Base-by-base conservation (phyloP, 2,329 filamentous ascomycete species). In the Colletotrichum sp. region DNA sequence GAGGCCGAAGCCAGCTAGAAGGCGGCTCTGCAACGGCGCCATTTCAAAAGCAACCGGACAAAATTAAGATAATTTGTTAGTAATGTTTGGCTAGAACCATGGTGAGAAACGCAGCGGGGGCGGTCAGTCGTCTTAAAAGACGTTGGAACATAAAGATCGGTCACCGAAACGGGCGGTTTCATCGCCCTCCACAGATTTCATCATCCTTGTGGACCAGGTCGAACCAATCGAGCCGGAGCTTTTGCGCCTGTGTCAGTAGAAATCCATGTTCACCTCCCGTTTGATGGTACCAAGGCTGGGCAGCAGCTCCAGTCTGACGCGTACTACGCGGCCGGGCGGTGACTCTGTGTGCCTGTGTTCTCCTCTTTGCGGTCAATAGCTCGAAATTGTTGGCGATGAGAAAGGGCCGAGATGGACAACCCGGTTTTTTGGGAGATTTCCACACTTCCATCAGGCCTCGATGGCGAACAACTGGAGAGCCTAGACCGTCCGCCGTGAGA, bases 271-370 rank as follows among this genome's bases (percentile, higher is more conserved):
- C 43, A 29, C 38, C 43, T 58, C 13, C 31, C 12, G 57, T 61
- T 47, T 36, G 62, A 31, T 58, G 71, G 43, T 29, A 73, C 71
- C 68, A 66, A 71, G 61, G 58, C 68, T 66, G 57, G 68, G 62
- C 68, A 57, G 29, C 43, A 61, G 43, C 71, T 66, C 55, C 62
- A 66, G 71, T 73, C 61, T 73, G 67, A 73, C 71, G 71, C 71
- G 71, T 73, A 66, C 67, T 21, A 62, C 62, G 13, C n/a, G 24
- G 16, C 47, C 18, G 27, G n/a, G 66, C 59, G 57, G 43, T 65
- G 33, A 55, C 36, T 47, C 31, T 36, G 31, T 61, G 16, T 61
- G 3, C 18, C 27, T 57, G 54, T 29, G 54, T 29, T 31, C 57
- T 34, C 57, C 18, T 21, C 7, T 34, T 13, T 31, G 57, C 57